These are phyloP conservation scores for Tolypocladium pustulatum DNA, from an alignment of 2,329 filamentous ascomycete genomes.

Conservation along the genomic window DNA sequence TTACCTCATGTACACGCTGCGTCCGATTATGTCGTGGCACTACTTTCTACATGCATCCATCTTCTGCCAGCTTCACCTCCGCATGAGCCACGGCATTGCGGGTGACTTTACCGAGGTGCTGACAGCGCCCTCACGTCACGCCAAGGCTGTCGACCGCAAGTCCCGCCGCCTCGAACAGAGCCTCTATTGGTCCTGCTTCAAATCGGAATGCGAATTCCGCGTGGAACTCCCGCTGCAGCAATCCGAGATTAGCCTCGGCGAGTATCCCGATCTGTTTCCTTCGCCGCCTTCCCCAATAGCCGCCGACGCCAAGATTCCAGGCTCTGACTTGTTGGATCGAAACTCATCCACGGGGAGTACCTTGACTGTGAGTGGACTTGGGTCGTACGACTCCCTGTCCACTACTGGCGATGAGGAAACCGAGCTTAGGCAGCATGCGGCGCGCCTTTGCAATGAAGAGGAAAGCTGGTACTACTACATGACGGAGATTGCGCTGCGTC, in stretches of 20 bases:
- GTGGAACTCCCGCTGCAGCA: not conserved
- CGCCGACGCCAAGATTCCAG: not conserved
- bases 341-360: not conserved
- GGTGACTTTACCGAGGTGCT: not conserved
- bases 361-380: not conserved
- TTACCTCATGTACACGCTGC: slow-evolving; percentile 27
- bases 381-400: not conserved
- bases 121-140: not conserved
- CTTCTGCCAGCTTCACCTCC: not conserved
- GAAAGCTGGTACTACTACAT: slow-evolving; percentile 33
- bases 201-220: not conserved
- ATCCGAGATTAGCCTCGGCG: not conserved
- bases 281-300: not conserved
- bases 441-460: slow-evolving; percentile 11
- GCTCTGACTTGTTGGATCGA: not conserved
- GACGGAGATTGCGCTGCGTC: slow-evolving; percentile 28
- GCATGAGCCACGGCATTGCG: not conserved
- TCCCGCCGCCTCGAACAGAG: not conserved
- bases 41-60: not conserved
- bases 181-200: not conserved
- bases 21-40: not conserved
- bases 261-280: not conserved
- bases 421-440: not conserved
- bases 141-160: not conserved
- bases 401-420: not conserved